Evolutionary conservation across 345 rosid genomes (phyloP).

Genomic region (Melaleuca quinquenervia): DNA sequence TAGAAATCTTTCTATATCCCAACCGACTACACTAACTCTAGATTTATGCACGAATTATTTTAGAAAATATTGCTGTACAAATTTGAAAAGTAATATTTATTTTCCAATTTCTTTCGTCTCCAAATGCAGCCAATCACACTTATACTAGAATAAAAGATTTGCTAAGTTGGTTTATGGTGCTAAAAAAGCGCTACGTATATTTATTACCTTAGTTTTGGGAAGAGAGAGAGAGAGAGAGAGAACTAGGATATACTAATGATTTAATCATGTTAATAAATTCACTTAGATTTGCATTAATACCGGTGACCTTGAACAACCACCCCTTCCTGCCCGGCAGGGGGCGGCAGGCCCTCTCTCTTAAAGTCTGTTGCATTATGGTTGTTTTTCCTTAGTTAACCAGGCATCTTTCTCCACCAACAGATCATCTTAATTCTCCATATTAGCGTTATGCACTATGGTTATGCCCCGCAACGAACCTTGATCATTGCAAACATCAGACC

Average conservation of each 20-base stretch:
- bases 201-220: neutral
- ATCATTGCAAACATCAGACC: neutral
- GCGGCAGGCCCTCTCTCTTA: neutral
- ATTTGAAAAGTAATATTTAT: neutral
- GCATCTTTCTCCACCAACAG: neutral
- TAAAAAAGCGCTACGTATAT: neutral
- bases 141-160: neutral
- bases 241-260: neutral
- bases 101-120: neutral
- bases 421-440: neutral
- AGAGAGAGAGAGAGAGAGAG: neutral
- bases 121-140: neutral
- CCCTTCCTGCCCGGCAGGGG: too few relatives aligned
- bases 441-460: neutral
- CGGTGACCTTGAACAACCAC: too few relatives aligned
- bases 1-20: neutral
- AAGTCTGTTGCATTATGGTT: neutral
- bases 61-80: neutral
- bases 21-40: neutral
- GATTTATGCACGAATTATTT: neutral
- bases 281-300: neutral
- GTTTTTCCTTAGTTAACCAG: neutral
- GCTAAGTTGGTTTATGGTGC: neutral
- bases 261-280: neutral
- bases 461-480: neutral